Conservation (phyloP, 352 stramenopile species). For the Salisapilia sapeloensis region DNA sequence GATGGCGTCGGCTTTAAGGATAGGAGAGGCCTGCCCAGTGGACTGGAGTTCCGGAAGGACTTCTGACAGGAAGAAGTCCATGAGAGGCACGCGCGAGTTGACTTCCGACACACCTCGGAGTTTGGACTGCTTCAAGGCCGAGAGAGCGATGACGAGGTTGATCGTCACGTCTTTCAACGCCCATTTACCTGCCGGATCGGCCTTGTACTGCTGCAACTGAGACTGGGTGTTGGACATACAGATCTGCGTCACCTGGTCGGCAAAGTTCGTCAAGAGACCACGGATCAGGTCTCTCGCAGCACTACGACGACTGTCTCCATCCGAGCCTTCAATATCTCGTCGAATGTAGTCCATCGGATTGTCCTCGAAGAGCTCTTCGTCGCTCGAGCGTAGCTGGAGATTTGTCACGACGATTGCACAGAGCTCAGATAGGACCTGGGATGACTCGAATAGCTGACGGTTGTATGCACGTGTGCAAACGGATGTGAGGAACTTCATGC, state of each 20-base stretch:
- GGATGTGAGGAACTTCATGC: constrained; percentile 94
- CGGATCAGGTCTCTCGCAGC: constrained; percentile 91
- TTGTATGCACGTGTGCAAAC: constrained; percentile 94
- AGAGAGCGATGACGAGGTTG: constrained; percentile 92
- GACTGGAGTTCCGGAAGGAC: constrained; percentile 88
- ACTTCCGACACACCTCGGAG: constrained; percentile 89
- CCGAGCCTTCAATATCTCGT: constrained; percentile 94
- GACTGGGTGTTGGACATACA: constrained; percentile 82
- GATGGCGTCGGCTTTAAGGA: constrained; percentile 94
- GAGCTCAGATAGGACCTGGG: constrained; percentile 79
- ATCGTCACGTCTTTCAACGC: constrained; percentile 91
- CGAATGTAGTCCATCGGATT: constrained; percentile 97
- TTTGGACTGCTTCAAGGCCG: constrained; percentile 87
- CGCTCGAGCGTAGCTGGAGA: constrained; percentile 88
- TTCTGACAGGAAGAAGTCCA: constrained; percentile 92
- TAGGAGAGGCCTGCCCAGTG: constrained; percentile 61
- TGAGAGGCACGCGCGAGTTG: constrained; percentile 88
- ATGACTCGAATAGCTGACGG: constrained; percentile 68
- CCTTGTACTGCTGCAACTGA: constrained; percentile 85
- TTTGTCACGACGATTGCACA: constrained; percentile 97
- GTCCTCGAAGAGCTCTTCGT: constrained; percentile 98
- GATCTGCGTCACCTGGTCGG: constrained; percentile 87
- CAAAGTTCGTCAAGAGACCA: constrained; percentile 91
- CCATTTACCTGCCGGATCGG: constrained; percentile 81
- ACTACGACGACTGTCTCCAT: constrained; percentile 92